Base-by-base conservation (phyloP, 768 basidiomycete genomes). In the Gloeophyllum trabeum region DNA sequence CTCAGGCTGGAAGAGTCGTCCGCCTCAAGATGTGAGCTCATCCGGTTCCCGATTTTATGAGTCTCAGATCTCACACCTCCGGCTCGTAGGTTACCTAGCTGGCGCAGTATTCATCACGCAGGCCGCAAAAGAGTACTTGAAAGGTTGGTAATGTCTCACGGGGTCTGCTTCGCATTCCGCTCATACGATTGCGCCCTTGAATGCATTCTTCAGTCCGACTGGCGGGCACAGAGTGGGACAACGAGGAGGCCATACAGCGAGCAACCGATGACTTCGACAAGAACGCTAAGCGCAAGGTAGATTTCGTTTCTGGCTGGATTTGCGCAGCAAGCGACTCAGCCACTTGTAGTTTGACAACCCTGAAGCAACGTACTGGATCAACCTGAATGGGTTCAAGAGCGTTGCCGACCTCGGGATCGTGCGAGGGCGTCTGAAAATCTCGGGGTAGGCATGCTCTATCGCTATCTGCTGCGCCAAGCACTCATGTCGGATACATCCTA, bases 271-370 rank as follows among this genome's bases (percentile, higher is more conserved):
- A 53, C 37, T 53, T 53, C 41, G 52, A 53, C 28, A 24, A 46
- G 20, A 53, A 51, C 25, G 50, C 52, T 16, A 53, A 53, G 34
- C 50, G 47, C 39, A 53, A 49, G 46, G 52, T 49, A 21, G 18
- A 22, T 42, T 10, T 32, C 28, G 10, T 10, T 32, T 32, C 10
- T 10, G 10, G 10, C 16, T 32, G 10, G 10, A 32, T 10, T 32
- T 16, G 10, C 10, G 10, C 10, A 32, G 10, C 10, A 32, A 10
- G 16, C 28, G 10, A 32, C 10, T 32, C 28, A 37, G 4, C 22
- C 5, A 6, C 25, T 37, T 24, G 16, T 32, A 52, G 51, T 52
- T 52, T 32, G 36, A 43, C 6, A 45, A 45, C 5, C 41, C 34
- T 5, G 47, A 48, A 21, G 30, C 43, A 1, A 48, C 39, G 1